These are phyloP conservation scores for Candida maltosa DNA, from an alignment of 805 yeast genomes.

Conservation along the genomic window DNA sequence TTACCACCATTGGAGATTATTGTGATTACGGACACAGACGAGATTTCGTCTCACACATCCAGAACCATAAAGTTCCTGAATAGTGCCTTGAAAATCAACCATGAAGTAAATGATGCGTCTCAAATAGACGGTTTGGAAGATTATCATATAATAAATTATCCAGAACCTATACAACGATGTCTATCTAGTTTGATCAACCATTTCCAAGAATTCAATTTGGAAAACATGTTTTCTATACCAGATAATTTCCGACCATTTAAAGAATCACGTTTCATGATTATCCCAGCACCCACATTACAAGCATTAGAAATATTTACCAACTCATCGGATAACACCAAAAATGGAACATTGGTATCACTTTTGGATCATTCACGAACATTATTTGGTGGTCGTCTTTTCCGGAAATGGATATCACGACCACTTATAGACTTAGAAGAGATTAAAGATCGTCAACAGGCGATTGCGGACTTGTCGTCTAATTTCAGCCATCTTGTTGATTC, in stretches of 20 bases:
- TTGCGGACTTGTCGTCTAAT: conserved; percentile 23
- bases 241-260: conserved; percentile 54
- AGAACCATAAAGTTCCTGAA: conserved; percentile 7
- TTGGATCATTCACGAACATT: conserved; percentile 77
- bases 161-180: conserved; percentile 26
- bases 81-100: conserved; percentile 7
- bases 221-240: conserved; percentile 49
- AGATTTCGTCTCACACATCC: conserved; percentile 25
- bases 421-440: conserved; percentile 53
- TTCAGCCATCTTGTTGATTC: conserved; percentile 34
- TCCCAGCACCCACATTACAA: conserved; percentile 63
- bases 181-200: conserved; percentile 49
- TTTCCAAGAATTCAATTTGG: conserved; percentile 61
- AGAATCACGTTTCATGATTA: conserved; percentile 45
- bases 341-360: conserved; percentile 78
- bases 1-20: conserved; percentile 77
- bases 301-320: conserved; percentile 76
- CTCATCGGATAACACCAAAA: conserved; percentile 48
- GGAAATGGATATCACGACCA: conserved; percentile 76
- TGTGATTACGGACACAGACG: conserved; percentile 30
- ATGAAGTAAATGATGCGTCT: conserved; percentile 10
- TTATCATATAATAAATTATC: conserved; percentile 19
- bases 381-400: conserved; percentile 67
- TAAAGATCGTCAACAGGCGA: conserved; percentile 60
- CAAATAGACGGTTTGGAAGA: conserved; percentile 16